Evolutionary conservation across 75 land plant species (phyloP).

Genomic region (Larix kaempferi): DNA sequence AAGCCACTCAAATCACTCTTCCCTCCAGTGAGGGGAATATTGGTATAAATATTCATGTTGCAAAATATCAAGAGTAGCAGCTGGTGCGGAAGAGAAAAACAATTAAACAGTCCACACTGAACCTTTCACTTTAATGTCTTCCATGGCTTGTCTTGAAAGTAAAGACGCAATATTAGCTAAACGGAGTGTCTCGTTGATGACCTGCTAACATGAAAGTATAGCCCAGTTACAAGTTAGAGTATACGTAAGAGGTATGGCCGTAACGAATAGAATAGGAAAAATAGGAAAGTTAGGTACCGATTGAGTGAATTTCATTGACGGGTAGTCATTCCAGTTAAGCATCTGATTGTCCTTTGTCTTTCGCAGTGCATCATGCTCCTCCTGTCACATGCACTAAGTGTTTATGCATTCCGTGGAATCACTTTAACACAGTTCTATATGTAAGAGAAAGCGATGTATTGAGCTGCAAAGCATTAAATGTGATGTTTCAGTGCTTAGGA

Average conservation of each 20-base stretch:
- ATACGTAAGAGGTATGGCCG: not conserved
- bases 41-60: not conserved
- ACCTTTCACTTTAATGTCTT: not conserved
- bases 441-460: no score
- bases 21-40: not conserved
- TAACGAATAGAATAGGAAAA: not conserved
- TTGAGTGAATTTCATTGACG: constrained; percentile 7
- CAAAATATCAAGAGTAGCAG: not conserved
- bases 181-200: not conserved
- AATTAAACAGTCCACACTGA: not conserved
- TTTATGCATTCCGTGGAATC: no score
- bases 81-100: not conserved
- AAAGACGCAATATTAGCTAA: not conserved
- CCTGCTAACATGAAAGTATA: not conserved
- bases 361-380: not conserved
- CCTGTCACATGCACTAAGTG: not conserved
- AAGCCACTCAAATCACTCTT: not conserved
- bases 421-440: no score
- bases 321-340: not conserved
- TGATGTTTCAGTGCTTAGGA: no score
- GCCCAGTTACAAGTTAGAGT: not conserved
- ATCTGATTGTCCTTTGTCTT: not conserved
- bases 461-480: no score
- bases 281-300: not conserved
- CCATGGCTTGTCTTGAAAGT: not conserved